phyloP scores from a whole-genome alignment of 1,139 yeast species.

The Nakaseomyces bracarensis region DNA sequence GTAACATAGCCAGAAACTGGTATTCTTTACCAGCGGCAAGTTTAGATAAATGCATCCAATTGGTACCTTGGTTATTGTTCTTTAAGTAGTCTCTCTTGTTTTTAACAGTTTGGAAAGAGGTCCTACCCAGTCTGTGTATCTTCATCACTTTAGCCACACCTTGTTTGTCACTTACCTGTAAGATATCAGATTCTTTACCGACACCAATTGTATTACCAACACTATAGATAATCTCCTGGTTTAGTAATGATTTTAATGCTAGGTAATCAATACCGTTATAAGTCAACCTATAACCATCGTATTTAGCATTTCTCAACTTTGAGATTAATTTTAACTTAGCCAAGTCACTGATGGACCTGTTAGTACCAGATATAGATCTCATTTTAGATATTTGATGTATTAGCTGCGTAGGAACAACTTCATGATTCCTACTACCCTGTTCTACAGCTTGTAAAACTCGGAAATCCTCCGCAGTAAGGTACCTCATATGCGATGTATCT shows the following conservation, averaged over 20 bases:
- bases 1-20: constrained; percentile 71
- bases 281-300: constrained; percentile 87
- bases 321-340: constrained; percentile 79
- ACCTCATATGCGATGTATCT: constrained; percentile 89
- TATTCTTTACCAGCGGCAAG: constrained; percentile 90
- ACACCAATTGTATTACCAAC: constrained; percentile 89
- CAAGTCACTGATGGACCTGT: constrained; percentile 70
- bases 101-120: constrained; percentile 85
- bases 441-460: constrained; percentile 84
- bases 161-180: constrained; percentile 64
- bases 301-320: constrained; percentile 71
- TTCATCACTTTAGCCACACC: constrained; percentile 70
- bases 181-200: constrained; percentile 95
- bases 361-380: constrained; percentile 68
- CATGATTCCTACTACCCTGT: constrained; percentile 86
- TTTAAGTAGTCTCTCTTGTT: constrained; percentile 87
- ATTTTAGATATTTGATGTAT: constrained; percentile 75
- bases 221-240: constrained; percentile 63
- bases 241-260: constrained; percentile 75
- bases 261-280: constrained; percentile 87
- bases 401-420: constrained; percentile 82
- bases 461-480: constrained; percentile 83
- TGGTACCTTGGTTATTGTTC: constrained; percentile 44
- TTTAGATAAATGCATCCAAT: constrained; percentile 88
- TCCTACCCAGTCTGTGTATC: constrained; percentile 87